phyloP scores from a whole-genome alignment of 2,329 filamentous ascomycete species.

The Fusarium sp. region DNA sequence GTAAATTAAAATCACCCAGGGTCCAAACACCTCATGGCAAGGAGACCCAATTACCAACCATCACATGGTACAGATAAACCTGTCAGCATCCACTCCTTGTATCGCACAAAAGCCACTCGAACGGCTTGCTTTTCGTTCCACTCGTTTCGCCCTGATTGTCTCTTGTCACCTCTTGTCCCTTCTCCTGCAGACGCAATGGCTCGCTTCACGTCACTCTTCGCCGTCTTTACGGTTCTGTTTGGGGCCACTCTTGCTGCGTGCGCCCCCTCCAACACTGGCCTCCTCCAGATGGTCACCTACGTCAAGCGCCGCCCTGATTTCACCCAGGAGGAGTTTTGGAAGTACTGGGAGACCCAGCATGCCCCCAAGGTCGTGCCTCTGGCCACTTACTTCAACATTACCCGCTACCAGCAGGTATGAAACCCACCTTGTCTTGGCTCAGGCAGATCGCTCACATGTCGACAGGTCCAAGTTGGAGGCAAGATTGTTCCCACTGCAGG shows the following conservation, averaged over 20 bases:
- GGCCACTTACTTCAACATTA: slow-evolving; percentile 43
- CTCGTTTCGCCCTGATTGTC: not conserved
- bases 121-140: not conserved
- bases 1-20: not conserved
- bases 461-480: slow-evolving; percentile 43
- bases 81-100: not conserved
- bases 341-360: slow-evolving; percentile 47
- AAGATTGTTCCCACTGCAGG: slow-evolving; percentile 41
- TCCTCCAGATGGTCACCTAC: slow-evolving; percentile 46
- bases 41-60: not conserved
- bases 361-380: slow-evolving; percentile 46
- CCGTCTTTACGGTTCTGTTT: slow-evolving; percentile 5
- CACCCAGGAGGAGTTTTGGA: slow-evolving; percentile 45
- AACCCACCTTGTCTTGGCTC: not conserved
- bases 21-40: not conserved
- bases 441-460: not conserved
- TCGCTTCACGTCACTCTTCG: slow-evolving; percentile 6
- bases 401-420: slow-evolving; percentile 46
- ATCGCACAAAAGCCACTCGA: not conserved
- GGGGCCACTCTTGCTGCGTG: slow-evolving; percentile 39
- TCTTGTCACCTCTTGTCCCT: not conserved
- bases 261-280: slow-evolving; percentile 50
- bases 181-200: slow-evolving; percentile 16
- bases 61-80: not conserved
- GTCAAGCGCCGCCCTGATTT: slow-evolving; percentile 44